Conservation (phyloP, 2,329 filamentous ascomycete genomes). For the Gaeumannomyces tritici region DNA sequence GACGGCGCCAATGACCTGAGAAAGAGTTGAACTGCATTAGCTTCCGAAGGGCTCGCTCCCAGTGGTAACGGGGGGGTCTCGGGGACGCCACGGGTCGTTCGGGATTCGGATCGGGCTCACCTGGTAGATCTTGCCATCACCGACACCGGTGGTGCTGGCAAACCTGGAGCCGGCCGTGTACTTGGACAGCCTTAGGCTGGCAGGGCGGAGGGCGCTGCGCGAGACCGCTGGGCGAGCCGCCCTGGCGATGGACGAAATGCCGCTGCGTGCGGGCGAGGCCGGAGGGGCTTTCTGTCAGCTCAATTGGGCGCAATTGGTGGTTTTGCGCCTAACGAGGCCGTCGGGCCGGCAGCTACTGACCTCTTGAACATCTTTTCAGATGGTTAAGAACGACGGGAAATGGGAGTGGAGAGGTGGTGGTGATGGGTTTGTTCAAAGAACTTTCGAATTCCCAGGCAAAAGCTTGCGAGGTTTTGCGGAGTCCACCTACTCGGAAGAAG, state of each 20-base stretch:
- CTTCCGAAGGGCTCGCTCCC: not conserved
- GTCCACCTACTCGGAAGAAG: not conserved
- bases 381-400: constrained; percentile 55
- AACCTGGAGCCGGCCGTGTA: constrained; percentile 46
- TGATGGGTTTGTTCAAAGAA: constrained; percentile 35
- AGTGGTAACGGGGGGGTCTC: not conserved
- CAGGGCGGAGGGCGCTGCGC: constrained; percentile 48
- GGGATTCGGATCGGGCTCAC: constrained; percentile 23
- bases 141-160: constrained; percentile 47
- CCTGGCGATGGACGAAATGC: constrained; percentile 56
- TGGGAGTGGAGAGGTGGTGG: constrained; percentile 45
- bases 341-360: constrained; percentile 40
- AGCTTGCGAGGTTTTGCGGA: constrained; percentile 3
- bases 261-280: constrained; percentile 36
- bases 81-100: not conserved
- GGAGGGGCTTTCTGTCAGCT: constrained; percentile 27
- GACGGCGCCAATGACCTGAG: constrained; percentile 93
- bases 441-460: constrained; percentile 7
- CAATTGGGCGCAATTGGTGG: constrained; percentile 42
- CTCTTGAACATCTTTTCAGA: constrained; percentile 77
- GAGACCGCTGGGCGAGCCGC: constrained; percentile 52
- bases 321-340: constrained; percentile 12
- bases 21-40: constrained; percentile 28
- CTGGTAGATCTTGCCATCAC: constrained; percentile 62
- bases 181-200: constrained; percentile 46